Percentiles rank a stretch among this genome's conserved stretches.
Evolutionary conservation across 2,329 filamentous ascomycete species (phyloP).

Genomic region (Pseudogymnoascus sp.): DNA sequence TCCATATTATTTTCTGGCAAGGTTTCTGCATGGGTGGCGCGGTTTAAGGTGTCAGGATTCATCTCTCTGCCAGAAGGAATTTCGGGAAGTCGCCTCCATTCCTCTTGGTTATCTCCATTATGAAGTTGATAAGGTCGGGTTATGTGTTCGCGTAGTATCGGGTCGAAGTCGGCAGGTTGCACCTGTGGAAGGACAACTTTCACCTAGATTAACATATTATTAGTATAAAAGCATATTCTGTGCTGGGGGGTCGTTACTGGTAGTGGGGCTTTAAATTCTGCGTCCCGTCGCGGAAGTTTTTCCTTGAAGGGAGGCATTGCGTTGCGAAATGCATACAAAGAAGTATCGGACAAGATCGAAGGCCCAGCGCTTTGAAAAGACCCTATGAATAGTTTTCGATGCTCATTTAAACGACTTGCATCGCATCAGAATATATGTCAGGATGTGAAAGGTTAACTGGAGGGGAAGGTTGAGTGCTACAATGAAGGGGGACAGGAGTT

Average conservation of each 20-base stretch:
- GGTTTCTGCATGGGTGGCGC: not conserved
- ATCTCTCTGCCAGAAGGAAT: constrained; percentile 49
- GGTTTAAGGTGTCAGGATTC: constrained; percentile 25
- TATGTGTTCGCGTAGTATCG: constrained; percentile 5
- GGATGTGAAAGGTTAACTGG: not conserved
- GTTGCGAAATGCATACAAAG: not conserved
- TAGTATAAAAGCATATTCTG: not conserved
- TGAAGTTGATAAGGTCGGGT: not conserved
- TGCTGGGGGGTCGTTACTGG: not conserved
- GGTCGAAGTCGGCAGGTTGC: not conserved
- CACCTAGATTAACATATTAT: not conserved
- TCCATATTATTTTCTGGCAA: constrained; percentile 47
- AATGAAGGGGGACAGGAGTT: not conserved
- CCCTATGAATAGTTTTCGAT: not conserved
- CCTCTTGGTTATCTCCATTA: not conserved
- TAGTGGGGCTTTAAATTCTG: not conserved
- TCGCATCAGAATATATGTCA: not conserved
- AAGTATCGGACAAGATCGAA: not conserved
- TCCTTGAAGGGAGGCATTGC: not conserved
- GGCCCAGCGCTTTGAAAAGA: not conserved
- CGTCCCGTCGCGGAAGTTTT: not conserved
- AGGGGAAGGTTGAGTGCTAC: not conserved
- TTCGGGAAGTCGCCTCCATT: constrained; percentile 41
- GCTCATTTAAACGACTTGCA: too few relatives aligned
- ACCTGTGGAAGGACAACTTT: not conserved